A percentile compares a stretch with the other conserved stretches of the same genome.
Conservation (phyloP, 2,329 filamentous ascomycete species). For the Hypoxylon sp. region DNA sequence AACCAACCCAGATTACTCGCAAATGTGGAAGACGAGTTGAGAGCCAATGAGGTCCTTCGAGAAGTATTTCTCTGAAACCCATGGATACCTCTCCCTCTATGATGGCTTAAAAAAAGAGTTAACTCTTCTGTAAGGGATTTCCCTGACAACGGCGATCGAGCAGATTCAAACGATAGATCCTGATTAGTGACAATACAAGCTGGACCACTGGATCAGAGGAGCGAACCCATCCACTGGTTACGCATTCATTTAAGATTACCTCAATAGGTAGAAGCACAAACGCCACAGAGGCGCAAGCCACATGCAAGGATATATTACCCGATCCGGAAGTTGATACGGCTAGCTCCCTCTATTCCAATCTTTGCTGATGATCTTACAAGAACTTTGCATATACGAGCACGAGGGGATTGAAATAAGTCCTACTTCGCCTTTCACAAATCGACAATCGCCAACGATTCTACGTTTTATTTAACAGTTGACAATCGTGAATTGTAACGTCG, state of each 20-base stretch:
- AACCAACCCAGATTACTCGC: slow-evolving; percentile 19
- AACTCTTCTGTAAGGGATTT: slow-evolving; percentile 27
- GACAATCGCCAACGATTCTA: slow-evolving; percentile 1
- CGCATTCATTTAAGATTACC: slow-evolving; percentile 30
- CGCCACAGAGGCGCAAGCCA: slow-evolving; percentile 43
- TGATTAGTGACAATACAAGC: slow-evolving; percentile 17
- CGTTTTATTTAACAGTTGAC: background rate
- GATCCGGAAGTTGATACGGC: slow-evolving; percentile 32
- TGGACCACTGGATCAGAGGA: slow-evolving; percentile 18
- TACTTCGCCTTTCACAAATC: slow-evolving; percentile 5
- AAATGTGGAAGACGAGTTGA: slow-evolving; percentile 20
- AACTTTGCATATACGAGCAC: slow-evolving; percentile 27
- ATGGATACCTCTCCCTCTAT: slow-evolving; percentile 39
- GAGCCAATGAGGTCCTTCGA: slow-evolving; percentile 36
- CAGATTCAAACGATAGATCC: slow-evolving; percentile 10
- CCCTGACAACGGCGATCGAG: slow-evolving; percentile 19
- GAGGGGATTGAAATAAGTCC: background rate
- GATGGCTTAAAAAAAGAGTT: slow-evolving; percentile 16
- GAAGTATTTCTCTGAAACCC: slow-evolving; percentile 37
- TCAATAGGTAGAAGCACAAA: slow-evolving; percentile 3
- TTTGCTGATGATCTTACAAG: slow-evolving; percentile 21
- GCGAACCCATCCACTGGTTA: slow-evolving; percentile 21
- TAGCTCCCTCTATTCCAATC: slow-evolving; percentile 21
- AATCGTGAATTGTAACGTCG: slow-evolving; percentile 11
- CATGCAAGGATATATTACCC: slow-evolving; percentile 28